These are phyloP conservation scores for Bremia lactucae DNA, from an alignment of 352 stramenopile species.

Conservation along the genomic window DNA sequence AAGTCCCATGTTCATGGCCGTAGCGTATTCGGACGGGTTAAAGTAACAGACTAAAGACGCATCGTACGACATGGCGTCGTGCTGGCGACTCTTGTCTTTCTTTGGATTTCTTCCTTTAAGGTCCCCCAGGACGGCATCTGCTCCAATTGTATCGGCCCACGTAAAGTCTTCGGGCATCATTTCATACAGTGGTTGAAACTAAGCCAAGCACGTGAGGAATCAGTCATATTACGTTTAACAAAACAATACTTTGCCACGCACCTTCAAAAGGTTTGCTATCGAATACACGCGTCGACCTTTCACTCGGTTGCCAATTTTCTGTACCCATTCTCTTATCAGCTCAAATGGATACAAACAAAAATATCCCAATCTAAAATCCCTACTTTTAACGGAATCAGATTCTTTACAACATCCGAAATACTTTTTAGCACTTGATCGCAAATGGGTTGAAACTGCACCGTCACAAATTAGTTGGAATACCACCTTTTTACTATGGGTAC, in stretches of 20 bases:
- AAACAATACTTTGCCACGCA: too few species aligned
- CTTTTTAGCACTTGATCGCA: constrained; percentile 31
- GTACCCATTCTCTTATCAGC: too few species aligned
- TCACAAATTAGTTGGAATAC: background rate
- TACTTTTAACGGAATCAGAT: constrained; percentile 28
- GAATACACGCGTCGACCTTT: constrained; percentile 52
- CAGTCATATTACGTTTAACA: too few species aligned
- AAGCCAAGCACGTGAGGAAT: too few species aligned
- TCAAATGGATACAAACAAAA: background rate
- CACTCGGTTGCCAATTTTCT: constrained; percentile 33
- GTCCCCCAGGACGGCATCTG: constrained; percentile 31
- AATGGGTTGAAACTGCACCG: constrained; percentile 41
- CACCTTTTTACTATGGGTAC: too few species aligned
- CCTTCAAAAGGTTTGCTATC: constrained; percentile 49
- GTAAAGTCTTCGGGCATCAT: constrained; percentile 55
- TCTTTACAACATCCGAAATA: constrained; percentile 38
- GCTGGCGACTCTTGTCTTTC: constrained; percentile 34
- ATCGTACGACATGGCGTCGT: constrained; percentile 50
- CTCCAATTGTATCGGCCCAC: constrained; percentile 52
- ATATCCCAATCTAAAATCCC: background rate
- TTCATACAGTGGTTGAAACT: constrained; percentile 66
- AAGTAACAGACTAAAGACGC: constrained; percentile 67
- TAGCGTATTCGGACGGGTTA: constrained; percentile 64
- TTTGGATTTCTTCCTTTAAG: constrained; percentile 39
- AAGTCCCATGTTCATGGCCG: constrained; percentile 46